Evolutionary conservation across 768 basidiomycete species (phyloP).

Genomic region (Gloeostereum incarnatum): DNA sequence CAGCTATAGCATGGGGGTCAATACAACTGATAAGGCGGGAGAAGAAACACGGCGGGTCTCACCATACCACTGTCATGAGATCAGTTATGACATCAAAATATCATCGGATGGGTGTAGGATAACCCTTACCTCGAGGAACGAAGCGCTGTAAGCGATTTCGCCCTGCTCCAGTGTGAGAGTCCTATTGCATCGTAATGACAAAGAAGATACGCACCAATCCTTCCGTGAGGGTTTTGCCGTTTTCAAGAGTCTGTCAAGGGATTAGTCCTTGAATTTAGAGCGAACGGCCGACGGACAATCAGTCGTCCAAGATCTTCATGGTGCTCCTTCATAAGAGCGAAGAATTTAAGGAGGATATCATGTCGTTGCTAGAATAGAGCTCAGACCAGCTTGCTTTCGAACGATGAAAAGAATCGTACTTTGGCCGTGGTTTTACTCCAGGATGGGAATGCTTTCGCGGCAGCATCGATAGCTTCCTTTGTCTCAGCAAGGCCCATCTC

Average conservation of each 20-base stretch:
- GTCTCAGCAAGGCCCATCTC: slow-evolving; percentile 87
- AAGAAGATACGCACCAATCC: slow-evolving; percentile 44
- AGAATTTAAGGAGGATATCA: slow-evolving; percentile 75
- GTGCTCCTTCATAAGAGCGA: slow-evolving; percentile 70
- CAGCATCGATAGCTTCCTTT: slow-evolving; percentile 76
- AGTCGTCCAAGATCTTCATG: slow-evolving; percentile 81
- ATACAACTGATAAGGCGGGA: too few species aligned
- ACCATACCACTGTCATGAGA: slow-evolving; percentile 74
- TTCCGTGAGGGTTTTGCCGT: slow-evolving; percentile 85
- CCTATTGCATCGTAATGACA: not conserved
- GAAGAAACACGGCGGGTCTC: slow-evolving; percentile 11
- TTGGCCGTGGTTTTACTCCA: slow-evolving; percentile 89
- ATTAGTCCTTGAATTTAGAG: slow-evolving; percentile 7
- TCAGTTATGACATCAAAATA: not conserved
- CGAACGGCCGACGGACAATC: slow-evolving; percentile 46
- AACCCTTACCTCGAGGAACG: slow-evolving; percentile 68
- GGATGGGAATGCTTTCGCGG: slow-evolving; percentile 66
- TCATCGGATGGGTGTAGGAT: not conserved
- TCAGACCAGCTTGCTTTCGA: not conserved
- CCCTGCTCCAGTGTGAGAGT: slow-evolving; percentile 37
- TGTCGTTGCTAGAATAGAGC: slow-evolving; percentile 55
- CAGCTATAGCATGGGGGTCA: too few species aligned
- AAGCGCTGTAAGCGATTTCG: slow-evolving; percentile 80
- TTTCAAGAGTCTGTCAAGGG: slow-evolving; percentile 72
- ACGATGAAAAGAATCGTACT: slow-evolving; percentile 27